These are phyloP conservation scores for Nakazawaea siamensis DNA, from an alignment of 805 yeast genomes.

Conservation along the genomic window DNA sequence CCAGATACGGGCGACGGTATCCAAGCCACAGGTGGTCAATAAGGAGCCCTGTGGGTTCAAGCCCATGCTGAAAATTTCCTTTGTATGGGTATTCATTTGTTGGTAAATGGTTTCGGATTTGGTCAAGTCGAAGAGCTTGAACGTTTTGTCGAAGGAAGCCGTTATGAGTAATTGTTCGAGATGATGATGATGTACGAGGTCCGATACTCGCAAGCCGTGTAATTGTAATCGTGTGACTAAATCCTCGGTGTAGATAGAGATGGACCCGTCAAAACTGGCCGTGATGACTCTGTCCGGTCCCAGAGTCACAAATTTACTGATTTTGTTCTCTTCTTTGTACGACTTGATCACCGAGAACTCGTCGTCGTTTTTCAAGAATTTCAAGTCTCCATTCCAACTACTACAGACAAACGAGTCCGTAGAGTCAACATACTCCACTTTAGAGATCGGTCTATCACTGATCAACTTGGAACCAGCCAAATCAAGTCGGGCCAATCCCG, in stretches of 20 bases:
- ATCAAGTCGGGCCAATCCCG: slow-evolving; percentile 26
- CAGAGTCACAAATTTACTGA: slow-evolving; percentile 54
- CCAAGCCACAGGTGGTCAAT: slow-evolving; percentile 70
- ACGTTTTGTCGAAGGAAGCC: slow-evolving; percentile 78
- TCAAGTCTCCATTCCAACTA: slow-evolving; percentile 77
- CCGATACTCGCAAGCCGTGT: slow-evolving; percentile 51
- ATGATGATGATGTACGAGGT: slow-evolving; percentile 57
- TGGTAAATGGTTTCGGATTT: slow-evolving; percentile 40
- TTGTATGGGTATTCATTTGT: slow-evolving; percentile 78
- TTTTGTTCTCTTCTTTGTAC: slow-evolving; percentile 45
- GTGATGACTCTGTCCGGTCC: slow-evolving; percentile 11
- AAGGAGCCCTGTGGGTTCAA: slow-evolving; percentile 77
- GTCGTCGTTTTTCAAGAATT: slow-evolving; percentile 30
- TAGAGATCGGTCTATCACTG: slow-evolving; percentile 62
- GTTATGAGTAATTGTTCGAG: slow-evolving; percentile 43
- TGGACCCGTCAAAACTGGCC: slow-evolving; percentile 24
- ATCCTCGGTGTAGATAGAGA: slow-evolving; percentile 24
- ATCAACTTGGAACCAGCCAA: slow-evolving; percentile 64
- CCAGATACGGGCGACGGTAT: slow-evolving; percentile 71
- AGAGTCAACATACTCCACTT: slow-evolving; percentile 32
- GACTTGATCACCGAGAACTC: slow-evolving; percentile 24
- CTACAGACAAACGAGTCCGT: slow-evolving; percentile 47
- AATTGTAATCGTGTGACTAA: not conserved
- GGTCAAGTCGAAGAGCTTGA: slow-evolving; percentile 79
- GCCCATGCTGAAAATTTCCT: slow-evolving; percentile 53